phyloP scores from a whole-genome alignment of 2,329 filamentous ascomycete genomes.

The Dactylellina leptospora region DNA sequence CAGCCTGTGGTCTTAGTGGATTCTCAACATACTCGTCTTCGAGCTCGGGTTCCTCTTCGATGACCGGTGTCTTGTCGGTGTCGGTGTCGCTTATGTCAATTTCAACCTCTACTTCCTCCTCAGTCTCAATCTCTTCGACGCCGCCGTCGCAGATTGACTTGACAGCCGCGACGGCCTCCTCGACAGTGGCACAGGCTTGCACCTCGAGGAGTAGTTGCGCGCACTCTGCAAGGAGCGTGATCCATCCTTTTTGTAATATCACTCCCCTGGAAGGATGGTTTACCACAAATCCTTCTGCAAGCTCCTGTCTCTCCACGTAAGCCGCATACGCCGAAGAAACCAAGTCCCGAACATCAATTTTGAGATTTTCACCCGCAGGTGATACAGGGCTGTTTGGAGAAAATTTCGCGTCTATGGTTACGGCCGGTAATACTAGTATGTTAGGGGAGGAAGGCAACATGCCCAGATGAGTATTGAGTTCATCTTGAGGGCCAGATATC shows the following conservation, averaged over 20 bases:
- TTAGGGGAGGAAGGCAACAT: constrained; percentile 51
- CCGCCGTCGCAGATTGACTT: constrained; percentile 49
- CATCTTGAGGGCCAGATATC: constrained; percentile 51
- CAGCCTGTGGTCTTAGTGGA: constrained; percentile 30
- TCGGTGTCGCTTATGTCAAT: constrained; percentile 52
- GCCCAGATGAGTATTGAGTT: constrained; percentile 52
- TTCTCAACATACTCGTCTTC: constrained; percentile 49
- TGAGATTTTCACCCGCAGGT: constrained; percentile 33
- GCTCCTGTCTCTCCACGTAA: constrained; percentile 39
- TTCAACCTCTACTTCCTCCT: constrained; percentile 49
- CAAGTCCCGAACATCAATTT: constrained; percentile 44
- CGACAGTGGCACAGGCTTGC: constrained; percentile 22
- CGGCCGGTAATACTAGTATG: constrained; percentile 47
- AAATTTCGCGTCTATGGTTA: constrained; percentile 36
- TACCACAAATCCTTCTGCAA: constrained; percentile 50
- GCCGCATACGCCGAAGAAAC: constrained; percentile 39
- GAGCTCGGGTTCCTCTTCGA: constrained; percentile 47
- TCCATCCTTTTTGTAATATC: constrained; percentile 52
- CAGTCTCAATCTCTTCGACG: constrained; percentile 46
- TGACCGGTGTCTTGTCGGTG: constrained; percentile 49
- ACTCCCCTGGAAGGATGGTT: constrained; percentile 51
- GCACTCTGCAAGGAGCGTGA: constrained; percentile 45
- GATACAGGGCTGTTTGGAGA: constrained; percentile 38
- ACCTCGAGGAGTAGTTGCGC: constrained; percentile 40
- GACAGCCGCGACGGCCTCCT: constrained; percentile 43